phyloP scores from a whole-genome alignment of 2,329 filamentous ascomycete species.

The Pseudogymnoascus verrucosus region DNA sequence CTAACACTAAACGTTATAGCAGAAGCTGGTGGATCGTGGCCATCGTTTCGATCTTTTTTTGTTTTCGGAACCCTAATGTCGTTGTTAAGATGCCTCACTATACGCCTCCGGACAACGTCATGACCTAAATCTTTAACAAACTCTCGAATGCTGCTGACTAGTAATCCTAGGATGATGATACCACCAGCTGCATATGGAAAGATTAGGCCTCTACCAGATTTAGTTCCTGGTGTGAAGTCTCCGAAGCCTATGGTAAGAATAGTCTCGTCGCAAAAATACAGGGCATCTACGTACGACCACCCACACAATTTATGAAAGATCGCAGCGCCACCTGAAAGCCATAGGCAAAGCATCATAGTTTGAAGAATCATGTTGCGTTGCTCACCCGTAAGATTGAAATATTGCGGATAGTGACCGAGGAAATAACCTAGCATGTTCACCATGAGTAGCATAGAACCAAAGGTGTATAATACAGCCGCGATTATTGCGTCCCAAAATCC shows the following conservation, averaged over 20 bases:
- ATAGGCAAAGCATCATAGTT: conserved; percentile 77
- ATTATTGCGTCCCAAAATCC: conserved; percentile 64
- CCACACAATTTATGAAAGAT: conserved; percentile 65
- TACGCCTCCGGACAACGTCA: neutral
- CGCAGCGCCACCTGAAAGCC: conserved; percentile 68
- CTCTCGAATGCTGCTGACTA: conserved; percentile 53
- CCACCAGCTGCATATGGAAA: conserved; percentile 80
- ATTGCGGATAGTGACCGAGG: conserved; percentile 63
- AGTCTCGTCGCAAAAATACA: conserved; percentile 73
- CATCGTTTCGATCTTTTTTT: neutral
- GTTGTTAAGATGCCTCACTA: neutral
- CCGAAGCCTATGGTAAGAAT: conserved; percentile 58
- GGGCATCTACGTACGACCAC: conserved; percentile 69
- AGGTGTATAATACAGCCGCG: conserved; percentile 53
- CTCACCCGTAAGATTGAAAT: conserved; percentile 69
- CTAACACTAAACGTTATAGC: neutral
- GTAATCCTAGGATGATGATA: conserved; percentile 73
- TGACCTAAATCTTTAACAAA: conserved; percentile 34
- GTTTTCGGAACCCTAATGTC: neutral
- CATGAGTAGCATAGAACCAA: conserved; percentile 57
- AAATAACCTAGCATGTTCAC: conserved; percentile 64
- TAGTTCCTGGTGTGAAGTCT: conserved; percentile 41
- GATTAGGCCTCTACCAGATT: conserved; percentile 60
- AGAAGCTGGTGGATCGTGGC: neutral
- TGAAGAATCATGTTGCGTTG: conserved; percentile 87